These are phyloP conservation scores for Eucalyptus regnans DNA, from an alignment of 345 rosid species.

Conservation along the genomic window DNA sequence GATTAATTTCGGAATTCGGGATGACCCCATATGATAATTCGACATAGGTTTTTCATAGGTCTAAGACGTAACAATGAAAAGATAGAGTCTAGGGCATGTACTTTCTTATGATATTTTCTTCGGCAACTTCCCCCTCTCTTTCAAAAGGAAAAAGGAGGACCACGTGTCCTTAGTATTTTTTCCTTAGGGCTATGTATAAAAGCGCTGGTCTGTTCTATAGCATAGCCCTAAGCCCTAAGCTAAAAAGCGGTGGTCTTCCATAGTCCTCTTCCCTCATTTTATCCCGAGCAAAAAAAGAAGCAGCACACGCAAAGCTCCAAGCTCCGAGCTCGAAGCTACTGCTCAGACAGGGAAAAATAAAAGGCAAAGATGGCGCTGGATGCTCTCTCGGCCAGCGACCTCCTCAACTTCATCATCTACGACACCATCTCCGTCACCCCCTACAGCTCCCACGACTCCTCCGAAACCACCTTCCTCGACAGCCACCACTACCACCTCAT, in stretches of 20 bases:
- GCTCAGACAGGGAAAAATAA: background rate
- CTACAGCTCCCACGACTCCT: conserved; percentile 11
- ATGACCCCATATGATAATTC: background rate
- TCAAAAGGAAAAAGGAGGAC: background rate
- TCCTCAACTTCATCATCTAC: conserved; percentile 46
- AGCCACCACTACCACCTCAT: background rate
- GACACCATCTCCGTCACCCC: conserved; percentile 28
- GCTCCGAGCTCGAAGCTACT: background rate
- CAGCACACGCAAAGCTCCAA: background rate
- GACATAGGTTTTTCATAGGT: background rate
- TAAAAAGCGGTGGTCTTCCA: background rate
- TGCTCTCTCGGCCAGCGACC: conserved; percentile 58
- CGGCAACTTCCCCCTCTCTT: background rate
- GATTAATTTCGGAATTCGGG: background rate
- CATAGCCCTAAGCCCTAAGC: background rate
- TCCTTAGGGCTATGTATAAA: background rate
- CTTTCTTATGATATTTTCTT: background rate
- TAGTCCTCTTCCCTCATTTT: background rate
- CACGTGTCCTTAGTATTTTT: background rate
- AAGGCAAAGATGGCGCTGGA: conserved; percentile 35
- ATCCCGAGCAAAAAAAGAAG: background rate
- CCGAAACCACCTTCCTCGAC: background rate
- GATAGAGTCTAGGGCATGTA: background rate
- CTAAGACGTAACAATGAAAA: background rate
- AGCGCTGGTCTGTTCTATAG: background rate